Conservation (phyloP, 2,329 filamentous ascomycete species). For the Colletotrichum spinosum region DNA sequence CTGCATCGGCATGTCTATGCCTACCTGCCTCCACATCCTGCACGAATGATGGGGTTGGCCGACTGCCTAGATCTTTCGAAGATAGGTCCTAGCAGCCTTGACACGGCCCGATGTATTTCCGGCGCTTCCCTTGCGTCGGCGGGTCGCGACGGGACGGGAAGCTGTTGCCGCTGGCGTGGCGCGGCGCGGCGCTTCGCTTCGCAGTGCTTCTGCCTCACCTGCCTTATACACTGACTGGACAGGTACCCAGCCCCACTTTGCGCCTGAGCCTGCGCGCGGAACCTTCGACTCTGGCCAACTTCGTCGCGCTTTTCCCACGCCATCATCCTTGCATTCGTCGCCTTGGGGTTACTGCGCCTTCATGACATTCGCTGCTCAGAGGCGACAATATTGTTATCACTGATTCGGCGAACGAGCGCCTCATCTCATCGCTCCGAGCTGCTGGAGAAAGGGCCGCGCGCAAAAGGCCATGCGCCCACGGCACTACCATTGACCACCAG, state of each 20-base stretch:
- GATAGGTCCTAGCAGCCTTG: slow-evolving; percentile 5
- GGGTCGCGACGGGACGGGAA: not conserved
- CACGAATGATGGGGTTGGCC: too few relatives aligned
- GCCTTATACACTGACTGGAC: slow-evolving; percentile 6
- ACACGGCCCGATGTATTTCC: slow-evolving; percentile 31
- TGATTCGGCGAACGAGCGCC: too few relatives aligned
- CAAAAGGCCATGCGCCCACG: too few relatives aligned
- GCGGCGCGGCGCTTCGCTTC: slow-evolving; percentile 5
- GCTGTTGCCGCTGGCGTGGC: slow-evolving; percentile 18
- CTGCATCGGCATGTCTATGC: too few relatives aligned
- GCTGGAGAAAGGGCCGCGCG: too few relatives aligned
- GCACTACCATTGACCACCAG: too few relatives aligned
- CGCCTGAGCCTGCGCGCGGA: slow-evolving; percentile 30
- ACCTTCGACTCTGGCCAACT: slow-evolving; percentile 31
- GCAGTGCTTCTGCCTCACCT: not conserved
- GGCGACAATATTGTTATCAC: too few relatives aligned
- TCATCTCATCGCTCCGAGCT: too few relatives aligned
- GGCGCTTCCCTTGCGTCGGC: not conserved
- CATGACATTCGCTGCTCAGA: not conserved
- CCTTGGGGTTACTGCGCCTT: slow-evolving; percentile 1
- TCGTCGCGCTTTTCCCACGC: slow-evolving; percentile 32
- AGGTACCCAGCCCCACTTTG: slow-evolving; percentile 33
- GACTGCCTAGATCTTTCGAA: too few relatives aligned
- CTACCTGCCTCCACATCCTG: too few relatives aligned
- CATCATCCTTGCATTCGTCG: slow-evolving; percentile 25